Evolutionary conservation across 1,284 basidiomycete genomes (phyloP), one percentile per base, ranked within the genome.

Genomic region (Entoloma clypeatum): DNA sequence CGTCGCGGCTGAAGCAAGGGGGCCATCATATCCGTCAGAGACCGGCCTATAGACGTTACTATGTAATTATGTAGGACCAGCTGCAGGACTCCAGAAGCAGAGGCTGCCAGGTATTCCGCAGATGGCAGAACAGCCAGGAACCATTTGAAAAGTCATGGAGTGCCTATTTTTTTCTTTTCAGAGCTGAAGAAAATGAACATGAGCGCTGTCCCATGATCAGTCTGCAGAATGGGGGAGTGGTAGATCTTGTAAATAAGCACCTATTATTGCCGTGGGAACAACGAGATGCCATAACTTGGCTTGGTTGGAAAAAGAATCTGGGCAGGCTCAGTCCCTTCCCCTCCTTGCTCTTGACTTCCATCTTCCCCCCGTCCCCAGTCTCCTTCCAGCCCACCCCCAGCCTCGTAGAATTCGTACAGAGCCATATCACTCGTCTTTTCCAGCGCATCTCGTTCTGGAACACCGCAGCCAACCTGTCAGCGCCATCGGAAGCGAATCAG

Each of bases 171-270:
- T n/a, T n/a, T n/a, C n/a, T n/a, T n/a, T n/a, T n/a, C n/a, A n/a
- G n/a, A n/a, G n/a, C n/a, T n/a, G n/a, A 9, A 22, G 5, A 3
- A n/a, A 40, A 9, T 29, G 4, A 30, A 22, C 13, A 14, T 22
- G 16, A 14, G 28, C 26, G 17, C 22, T 17, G 11, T 13, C 36
- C 9, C n/a, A 7, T 18, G 8, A 9, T 13, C 30, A 41, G 16
- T 28, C 17, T 36, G 36, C 49, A 36, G 27, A 31, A 24, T 36
- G 29, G 41, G 37, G 57, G 58, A 18, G 62, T n/a, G n/a, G n/a
- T n/a, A n/a, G n/a, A n/a, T n/a, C n/a, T n/a, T n/a, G n/a, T n/a
- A n/a, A n/a, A n/a, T n/a, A n/a, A n/a, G n/a, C n/a, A n/a, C n/a
- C n/a, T 23, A 14, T 17, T 35, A 35, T 36, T 21, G 27, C 36